These are phyloP conservation scores for Entophlyctis helioformis DNA, from an alignment of 192 early-diverging fungal genomes.

Conservation along the genomic window DNA sequence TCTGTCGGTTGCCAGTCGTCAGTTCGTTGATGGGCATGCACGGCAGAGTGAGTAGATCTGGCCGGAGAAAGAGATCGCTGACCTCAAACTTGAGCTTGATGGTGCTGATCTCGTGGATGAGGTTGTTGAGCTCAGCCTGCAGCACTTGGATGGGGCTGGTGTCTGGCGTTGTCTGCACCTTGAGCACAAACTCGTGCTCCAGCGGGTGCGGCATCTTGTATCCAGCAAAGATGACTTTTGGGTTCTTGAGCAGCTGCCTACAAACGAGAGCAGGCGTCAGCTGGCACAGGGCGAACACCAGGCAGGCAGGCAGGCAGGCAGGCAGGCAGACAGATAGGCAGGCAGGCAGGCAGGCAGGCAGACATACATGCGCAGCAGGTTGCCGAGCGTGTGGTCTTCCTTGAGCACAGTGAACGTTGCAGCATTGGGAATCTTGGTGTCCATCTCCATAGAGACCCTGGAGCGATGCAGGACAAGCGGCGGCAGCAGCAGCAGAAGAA, in stretches of 20 bases:
- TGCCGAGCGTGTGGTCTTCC: constrained; percentile 97
- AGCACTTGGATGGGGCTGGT: constrained; percentile 77
- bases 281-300: background rate
- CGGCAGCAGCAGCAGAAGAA: no score
- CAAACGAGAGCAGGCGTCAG: background rate
- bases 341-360: no score
- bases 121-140: constrained; percentile 59
- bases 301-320: background rate
- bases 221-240: constrained; percentile 88
- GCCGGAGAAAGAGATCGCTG: background rate
- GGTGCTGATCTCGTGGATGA: constrained; percentile 63
- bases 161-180: constrained; percentile 81
- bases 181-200: constrained; percentile 81
- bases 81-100: constrained; percentile 81
- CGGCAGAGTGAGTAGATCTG: background rate
- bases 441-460: constrained; percentile 24
- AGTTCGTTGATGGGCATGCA: background rate
- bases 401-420: constrained; percentile 80
- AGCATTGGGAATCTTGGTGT: constrained; percentile 89
- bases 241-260: constrained; percentile 80
- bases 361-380: constrained; percentile 79
- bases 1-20: constrained; percentile 2
- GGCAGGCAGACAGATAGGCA: no score
- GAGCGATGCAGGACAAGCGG: no score
- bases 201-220: constrained; percentile 96